phyloP scores from a whole-genome alignment of 305 asterid species.

The Fraxinus baroniana region DNA sequence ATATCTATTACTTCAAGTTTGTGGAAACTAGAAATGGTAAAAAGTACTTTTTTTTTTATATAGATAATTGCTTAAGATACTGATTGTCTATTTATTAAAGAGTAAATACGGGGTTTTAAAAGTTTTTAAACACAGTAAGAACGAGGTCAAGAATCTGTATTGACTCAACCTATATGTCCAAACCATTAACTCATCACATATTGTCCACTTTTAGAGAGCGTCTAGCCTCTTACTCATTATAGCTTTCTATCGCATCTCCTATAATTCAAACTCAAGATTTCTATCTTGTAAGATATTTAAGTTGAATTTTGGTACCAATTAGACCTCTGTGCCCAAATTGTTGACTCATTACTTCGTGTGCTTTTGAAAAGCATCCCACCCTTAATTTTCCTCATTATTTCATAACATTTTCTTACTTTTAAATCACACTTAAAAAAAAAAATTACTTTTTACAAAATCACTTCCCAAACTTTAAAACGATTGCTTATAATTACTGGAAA shows the following conservation, averaged over 20 bases:
- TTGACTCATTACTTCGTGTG: not conserved
- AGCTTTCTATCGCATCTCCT: not conserved
- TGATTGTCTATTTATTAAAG: not conserved
- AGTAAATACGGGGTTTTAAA: not conserved
- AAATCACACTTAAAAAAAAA: not conserved
- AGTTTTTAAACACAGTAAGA: not conserved
- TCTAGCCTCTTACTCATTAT: not conserved
- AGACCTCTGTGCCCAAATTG: not conserved
- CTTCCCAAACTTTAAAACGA: not conserved
- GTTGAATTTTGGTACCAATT: not conserved
- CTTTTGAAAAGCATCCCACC: not conserved
- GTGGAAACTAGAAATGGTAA: not conserved
- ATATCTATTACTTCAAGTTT: not conserved
- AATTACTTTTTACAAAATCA: not conserved
- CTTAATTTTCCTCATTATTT: not conserved
- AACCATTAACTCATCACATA: no score
- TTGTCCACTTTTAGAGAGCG: not conserved
- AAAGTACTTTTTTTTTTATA: not conserved
- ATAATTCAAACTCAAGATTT: not conserved
- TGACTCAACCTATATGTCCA: not conserved
- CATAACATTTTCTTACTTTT: not conserved
- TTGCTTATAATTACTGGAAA: slow-evolving; percentile 3
- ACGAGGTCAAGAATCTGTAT: not conserved
- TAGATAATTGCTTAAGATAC: not conserved
- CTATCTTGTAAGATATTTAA: not conserved